Conservation (phyloP, 805 yeast species). For the Yueomyces sinensis region DNA sequence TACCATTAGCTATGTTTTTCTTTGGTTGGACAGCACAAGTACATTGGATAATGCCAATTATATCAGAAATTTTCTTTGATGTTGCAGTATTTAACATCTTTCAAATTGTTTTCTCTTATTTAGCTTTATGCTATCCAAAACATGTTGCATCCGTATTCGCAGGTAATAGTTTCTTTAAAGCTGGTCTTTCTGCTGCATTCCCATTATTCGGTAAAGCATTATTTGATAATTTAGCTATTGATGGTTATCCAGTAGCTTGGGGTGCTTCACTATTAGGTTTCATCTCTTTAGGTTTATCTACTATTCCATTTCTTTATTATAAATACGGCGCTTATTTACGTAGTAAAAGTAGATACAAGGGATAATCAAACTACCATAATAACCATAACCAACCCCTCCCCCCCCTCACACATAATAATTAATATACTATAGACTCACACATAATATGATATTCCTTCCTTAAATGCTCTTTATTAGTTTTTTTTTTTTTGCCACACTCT, state of each 20-base stretch:
- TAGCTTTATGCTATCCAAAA: constrained; percentile 35
- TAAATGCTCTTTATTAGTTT: too few species aligned
- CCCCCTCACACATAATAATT: too few species aligned
- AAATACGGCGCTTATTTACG: constrained; percentile 32
- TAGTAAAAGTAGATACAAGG: constrained; percentile 27
- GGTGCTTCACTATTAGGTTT: constrained; percentile 39
- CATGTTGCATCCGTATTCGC: constrained; percentile 49
- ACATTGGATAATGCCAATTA: constrained; percentile 39
- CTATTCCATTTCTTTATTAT: constrained; percentile 35
- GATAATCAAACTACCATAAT: too few species aligned
- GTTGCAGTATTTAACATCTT: constrained; percentile 32
- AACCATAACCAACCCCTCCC: too few species aligned
- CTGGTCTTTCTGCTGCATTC: constrained; percentile 42
- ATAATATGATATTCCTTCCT: too few species aligned
- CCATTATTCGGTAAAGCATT: constrained; percentile 53
- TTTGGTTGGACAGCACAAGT: constrained; percentile 39
- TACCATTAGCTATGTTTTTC: constrained; percentile 33
- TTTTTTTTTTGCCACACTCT: too few species aligned
- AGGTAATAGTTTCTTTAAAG: constrained; percentile 38
- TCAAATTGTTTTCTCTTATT: constrained; percentile 38
- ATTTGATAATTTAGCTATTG: constrained; percentile 37
- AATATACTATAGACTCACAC: too few species aligned
- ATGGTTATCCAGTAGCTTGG: constrained; percentile 47
- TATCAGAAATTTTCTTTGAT: constrained; percentile 30
- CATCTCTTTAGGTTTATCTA: constrained; percentile 29